A percentile compares a stretch with the other conserved stretches of the same genome.
Conservation (phyloP, 176 grass and related monocot genomes). For the Oryza meridionalis region DNA sequence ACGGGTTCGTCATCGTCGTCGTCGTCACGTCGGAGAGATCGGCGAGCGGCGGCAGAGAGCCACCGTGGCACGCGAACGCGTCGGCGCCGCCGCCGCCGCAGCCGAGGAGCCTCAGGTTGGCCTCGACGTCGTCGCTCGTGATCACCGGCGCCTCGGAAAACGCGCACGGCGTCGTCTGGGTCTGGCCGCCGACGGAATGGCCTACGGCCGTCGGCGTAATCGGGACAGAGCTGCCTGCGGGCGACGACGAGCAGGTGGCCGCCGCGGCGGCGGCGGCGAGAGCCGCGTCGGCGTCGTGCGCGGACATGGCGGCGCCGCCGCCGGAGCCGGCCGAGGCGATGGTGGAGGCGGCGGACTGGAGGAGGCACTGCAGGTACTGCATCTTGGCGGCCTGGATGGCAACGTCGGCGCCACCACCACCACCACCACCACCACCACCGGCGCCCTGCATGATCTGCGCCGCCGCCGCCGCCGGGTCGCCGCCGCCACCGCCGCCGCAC, state of each 20-base stretch:
- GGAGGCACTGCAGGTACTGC: conserved; percentile 80
- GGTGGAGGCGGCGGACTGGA: conserved; percentile 60
- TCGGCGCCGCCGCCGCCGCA: not conserved
- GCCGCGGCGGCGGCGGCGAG: conserved; percentile 6
- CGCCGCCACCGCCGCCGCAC: not conserved
- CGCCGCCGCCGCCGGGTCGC: conserved; percentile 6
- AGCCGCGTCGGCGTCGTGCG: conserved; percentile 18
- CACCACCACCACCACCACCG: not conserved
- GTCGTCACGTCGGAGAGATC: conserved; percentile 51
- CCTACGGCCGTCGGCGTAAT: not conserved
- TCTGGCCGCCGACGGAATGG: not conserved
- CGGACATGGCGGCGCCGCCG: conserved; percentile 5
- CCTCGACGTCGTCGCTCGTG: conserved; percentile 49
- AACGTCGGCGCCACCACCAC: conserved; percentile 22
- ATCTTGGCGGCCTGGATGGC: conserved; percentile 57
- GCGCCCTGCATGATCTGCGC: not conserved
- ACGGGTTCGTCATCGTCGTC: not conserved
- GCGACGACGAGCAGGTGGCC: not conserved
- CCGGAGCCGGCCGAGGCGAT: conserved; percentile 32
- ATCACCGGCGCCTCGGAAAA: conserved; percentile 42
- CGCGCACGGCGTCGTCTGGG: conserved; percentile 33
- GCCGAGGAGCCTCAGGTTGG: conserved; percentile 26
- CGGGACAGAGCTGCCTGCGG: not conserved
- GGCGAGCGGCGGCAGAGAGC: conserved; percentile 59
- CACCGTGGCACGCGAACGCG: conserved; percentile 14